Conservation (phyloP, 2,329 filamentous ascomycete genomes). For the Epichloe hybrida region DNA sequence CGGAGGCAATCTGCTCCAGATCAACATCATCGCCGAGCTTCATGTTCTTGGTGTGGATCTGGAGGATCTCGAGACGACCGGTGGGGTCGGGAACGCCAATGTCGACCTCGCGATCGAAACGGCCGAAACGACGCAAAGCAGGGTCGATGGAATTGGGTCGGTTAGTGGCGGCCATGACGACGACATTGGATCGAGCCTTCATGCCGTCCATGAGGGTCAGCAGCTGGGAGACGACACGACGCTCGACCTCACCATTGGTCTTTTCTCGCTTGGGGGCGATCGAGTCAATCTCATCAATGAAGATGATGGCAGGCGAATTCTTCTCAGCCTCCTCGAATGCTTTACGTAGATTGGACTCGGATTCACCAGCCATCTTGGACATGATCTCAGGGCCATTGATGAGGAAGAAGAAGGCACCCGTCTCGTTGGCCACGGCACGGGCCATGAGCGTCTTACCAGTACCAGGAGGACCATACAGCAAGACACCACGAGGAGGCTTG, state of each 20-base stretch:
- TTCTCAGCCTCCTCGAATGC: constrained; percentile 99
- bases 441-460: constrained; percentile 99
- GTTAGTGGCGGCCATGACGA: constrained; percentile 99
- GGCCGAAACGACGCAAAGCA: constrained; percentile 91
- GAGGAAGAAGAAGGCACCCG: constrained; percentile 96
- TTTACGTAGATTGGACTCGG: constrained; percentile 93
- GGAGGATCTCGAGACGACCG: constrained; percentile 94
- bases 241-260: constrained; percentile 98
- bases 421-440: constrained; percentile 96
- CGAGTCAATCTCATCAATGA: constrained; percentile 98
- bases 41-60: constrained; percentile 99
- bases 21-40: constrained; percentile 96
- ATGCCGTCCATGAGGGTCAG: constrained; percentile 98
- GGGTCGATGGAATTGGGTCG: constrained; percentile 97
- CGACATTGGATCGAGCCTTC: constrained; percentile 97
- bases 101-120: constrained; percentile 97
- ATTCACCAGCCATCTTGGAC: constrained; percentile 99
- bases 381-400: constrained; percentile 99
- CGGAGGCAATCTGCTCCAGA: constrained; percentile 86
- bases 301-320: constrained; percentile 98
- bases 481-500: constrained; percentile 95
- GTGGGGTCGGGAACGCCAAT: constrained; percentile 97
- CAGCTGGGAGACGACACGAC: constrained; percentile 94
- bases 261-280: constrained; percentile 99
- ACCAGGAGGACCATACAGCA: constrained; percentile 93